Base-by-base conservation (phyloP, 345 rosid species). In the Brassica rapa region DNA sequence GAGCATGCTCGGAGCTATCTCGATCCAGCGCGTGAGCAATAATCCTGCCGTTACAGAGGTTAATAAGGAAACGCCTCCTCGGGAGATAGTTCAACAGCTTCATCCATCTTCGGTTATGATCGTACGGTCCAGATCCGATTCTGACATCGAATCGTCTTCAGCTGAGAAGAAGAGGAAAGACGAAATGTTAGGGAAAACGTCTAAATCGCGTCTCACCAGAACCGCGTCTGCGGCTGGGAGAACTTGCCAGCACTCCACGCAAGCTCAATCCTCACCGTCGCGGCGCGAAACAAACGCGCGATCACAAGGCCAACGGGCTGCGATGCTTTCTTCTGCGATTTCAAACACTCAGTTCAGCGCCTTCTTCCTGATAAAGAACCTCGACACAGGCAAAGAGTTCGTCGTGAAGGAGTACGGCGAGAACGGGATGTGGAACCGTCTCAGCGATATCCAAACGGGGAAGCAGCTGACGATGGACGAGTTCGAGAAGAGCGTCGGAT, bases 361-460 rank as follows among this genome's bases (percentile, higher is more conserved):
- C 3, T 90, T 95, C 62, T 89, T 90, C 87, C 71, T 95, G 79
- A 93, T 93, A 49, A 95, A 90, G 88, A 93, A 91, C 75, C 82
- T 95, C 77, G 98, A 95, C 16, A 95, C 96, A 0, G 96, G 96
- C 1, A 89, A 87, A 75, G 98, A 93, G 80, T 91, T 95, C 29
- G 68, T 95, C 2, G 98, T 95, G 3, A 91, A 95, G 1, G 98
- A 91, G 82, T 88, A 83, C 30, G 84, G 83, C 29, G 89, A 89
- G 51, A 84, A 90, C 55, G 98, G 97, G 15, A 86, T 77, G 88
- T 95, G 99, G 97, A 95, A 93, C 69, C 86, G 89, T 57, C 84
- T 95, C 10, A 95, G 97, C 57, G 99, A 95, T 86, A 81, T 95
- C 30, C 97, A 95, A 70, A 95, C 99, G 0, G 99, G 98, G 66